Evolutionary conservation across 169 alveolate species (phyloP).

Genomic region (Plasmodium malariae): DNA sequence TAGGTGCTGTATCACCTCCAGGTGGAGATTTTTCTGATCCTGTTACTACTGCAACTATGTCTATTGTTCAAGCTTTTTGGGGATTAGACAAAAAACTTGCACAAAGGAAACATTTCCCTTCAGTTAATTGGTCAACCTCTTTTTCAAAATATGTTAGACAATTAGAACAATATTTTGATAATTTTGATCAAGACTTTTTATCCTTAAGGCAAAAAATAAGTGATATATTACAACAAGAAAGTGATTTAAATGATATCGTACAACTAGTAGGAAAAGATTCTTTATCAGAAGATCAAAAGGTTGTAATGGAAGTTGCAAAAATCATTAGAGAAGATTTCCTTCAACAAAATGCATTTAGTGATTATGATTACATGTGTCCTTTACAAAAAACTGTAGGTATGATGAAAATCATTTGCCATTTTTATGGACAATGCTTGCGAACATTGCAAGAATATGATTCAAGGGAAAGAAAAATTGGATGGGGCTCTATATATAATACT

Average conservation of each 20-base stretch:
- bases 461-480: slow-evolving; percentile 91
- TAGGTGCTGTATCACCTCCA: slow-evolving; percentile 99
- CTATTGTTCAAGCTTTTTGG: slow-evolving; percentile 99
- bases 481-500: slow-evolving; percentile 95
- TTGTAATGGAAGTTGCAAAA: slow-evolving; percentile 95
- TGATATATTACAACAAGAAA: slow-evolving; percentile 96
- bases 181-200: slow-evolving; percentile 94
- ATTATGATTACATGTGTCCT: slow-evolving; percentile 98
- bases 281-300: slow-evolving; percentile 96
- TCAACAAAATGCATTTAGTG: slow-evolving; percentile 98
- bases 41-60: slow-evolving; percentile 97
- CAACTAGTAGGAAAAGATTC: slow-evolving; percentile 99
- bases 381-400: slow-evolving; percentile 96
- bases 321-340: slow-evolving; percentile 98
- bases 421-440: slow-evolving; percentile 93
- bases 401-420: slow-evolving; percentile 96
- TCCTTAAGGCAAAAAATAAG: slow-evolving; percentile 92
- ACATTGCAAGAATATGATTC: slow-evolving; percentile 85
- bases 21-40: slow-evolving; percentile 99
- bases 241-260: slow-evolving; percentile 97
- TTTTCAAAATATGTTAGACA: slow-evolving; percentile 96
- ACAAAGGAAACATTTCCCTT: slow-evolving; percentile 99
- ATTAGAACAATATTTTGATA: slow-evolving; percentile 95
- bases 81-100: slow-evolving; percentile 99
- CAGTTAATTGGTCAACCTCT: slow-evolving; percentile 98